Conservation (phyloP, 257 asterid species). For the Solanum phureja region DNA sequence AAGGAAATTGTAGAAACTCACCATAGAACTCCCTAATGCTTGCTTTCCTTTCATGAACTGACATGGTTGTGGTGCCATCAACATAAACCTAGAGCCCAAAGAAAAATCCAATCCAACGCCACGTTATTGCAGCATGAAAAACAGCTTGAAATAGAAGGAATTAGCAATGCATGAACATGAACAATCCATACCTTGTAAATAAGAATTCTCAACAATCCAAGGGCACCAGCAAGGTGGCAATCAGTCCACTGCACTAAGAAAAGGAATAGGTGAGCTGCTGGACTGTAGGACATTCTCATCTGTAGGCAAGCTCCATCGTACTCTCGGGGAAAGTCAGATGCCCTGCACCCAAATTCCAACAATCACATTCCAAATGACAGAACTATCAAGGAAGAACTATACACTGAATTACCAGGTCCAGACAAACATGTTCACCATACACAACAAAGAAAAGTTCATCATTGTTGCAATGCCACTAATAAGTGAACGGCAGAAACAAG, state of each 20-base stretch:
- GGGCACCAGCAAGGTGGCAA: constrained; percentile 92
- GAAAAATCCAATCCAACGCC: neutral
- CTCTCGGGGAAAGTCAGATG: constrained; percentile 78
- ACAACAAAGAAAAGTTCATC: neutral
- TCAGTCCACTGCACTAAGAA: constrained; percentile 95
- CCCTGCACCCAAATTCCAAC: constrained; percentile 34
- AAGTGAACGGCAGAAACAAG: neutral
- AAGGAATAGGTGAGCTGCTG: constrained; percentile 85
- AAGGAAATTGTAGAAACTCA: constrained; percentile 12
- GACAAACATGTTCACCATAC: neutral
- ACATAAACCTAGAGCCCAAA: constrained; percentile 59
- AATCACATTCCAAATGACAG: neutral
- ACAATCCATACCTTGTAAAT: constrained; percentile 59
- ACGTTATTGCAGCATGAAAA: neutral
- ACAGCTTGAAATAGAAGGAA: neutral
- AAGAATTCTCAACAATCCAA: constrained; percentile 77
- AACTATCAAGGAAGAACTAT: neutral
- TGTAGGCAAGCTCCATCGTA: constrained; percentile 91
- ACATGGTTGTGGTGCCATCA: constrained; percentile 95
- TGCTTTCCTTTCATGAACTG: constrained; percentile 90
- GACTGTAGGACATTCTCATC: constrained; percentile 94
- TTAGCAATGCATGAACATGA: neutral
- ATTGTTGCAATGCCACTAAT: neutral
- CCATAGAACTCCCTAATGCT: constrained; percentile 93
- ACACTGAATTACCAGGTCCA: neutral